Percentiles rank a stretch among this genome's conserved stretches.
These are phyloP conservation scores for Plasmodium malariae DNA, from an alignment of 169 alveolate genomes.

Conservation along the genomic window DNA sequence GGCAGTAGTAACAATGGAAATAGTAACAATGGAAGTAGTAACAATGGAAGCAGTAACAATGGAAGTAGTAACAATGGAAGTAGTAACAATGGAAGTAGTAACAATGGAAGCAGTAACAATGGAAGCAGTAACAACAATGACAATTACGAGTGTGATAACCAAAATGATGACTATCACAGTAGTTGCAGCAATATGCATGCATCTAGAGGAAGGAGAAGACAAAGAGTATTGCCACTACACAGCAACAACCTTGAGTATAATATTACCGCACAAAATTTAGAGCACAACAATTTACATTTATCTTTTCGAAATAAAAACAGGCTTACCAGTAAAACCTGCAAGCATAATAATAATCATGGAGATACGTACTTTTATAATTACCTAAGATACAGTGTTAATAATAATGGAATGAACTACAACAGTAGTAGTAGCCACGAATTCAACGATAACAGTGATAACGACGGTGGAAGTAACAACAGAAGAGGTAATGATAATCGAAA, in stretches of 20 bases:
- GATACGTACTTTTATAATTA: conserved; percentile 61
- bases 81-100: background rate
- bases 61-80: background rate
- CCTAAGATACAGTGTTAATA: conserved; percentile 6
- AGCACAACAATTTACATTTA: too few relatives aligned
- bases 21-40: background rate
- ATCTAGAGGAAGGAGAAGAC: too few relatives aligned
- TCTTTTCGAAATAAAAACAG: background rate
- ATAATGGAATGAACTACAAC: background rate
- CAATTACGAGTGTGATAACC: background rate
- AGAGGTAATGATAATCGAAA: background rate
- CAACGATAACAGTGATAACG: conserved; percentile 14
- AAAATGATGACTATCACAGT: background rate
- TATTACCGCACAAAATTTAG: too few relatives aligned
- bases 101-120: background rate
- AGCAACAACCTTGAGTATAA: too few relatives aligned
- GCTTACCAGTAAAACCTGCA: background rate
- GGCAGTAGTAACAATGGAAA: background rate
- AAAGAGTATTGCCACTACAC: too few relatives aligned
- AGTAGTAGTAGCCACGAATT: background rate
- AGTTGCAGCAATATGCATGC: background rate
- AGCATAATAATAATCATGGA: background rate
- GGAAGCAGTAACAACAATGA: background rate
- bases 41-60: conserved; percentile 7
- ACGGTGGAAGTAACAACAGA: background rate